Evolutionary conservation across 768 basidiomycete genomes (phyloP).

Genomic region (Lepiota venenata): DNA sequence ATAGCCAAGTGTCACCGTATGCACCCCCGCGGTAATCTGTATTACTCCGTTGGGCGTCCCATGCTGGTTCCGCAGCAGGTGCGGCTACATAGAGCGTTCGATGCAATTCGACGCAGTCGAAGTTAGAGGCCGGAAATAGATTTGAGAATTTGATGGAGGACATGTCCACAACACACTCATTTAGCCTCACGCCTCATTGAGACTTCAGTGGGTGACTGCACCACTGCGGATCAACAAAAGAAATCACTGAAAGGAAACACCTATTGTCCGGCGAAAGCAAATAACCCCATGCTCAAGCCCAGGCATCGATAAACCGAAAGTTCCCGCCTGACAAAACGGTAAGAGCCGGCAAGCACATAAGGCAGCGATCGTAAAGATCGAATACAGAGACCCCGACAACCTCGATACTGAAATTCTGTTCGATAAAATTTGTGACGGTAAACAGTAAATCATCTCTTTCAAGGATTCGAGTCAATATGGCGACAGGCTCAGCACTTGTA

Average conservation of each 20-base stretch:
- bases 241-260: not conserved
- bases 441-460: conserved; percentile 40
- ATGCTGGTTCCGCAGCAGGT: too few relatives aligned
- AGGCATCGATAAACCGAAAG: not conserved
- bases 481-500: conserved; percentile 26
- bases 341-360: not conserved
- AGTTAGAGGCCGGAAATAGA: too few relatives aligned
- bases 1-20: too few relatives aligned
- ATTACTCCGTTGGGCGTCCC: too few relatives aligned
- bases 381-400: not conserved
- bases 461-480: conserved; percentile 55
- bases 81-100: too few relatives aligned
- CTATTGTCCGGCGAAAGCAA: not conserved
- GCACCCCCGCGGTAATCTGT: too few relatives aligned
- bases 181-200: too few relatives aligned
- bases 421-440: conserved; percentile 22
- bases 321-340: not conserved
- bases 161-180: too few relatives aligned
- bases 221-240: too few relatives aligned
- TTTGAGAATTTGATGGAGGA: too few relatives aligned
- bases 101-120: too few relatives aligned
- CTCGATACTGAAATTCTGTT: conserved; percentile 6
- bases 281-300: not conserved
- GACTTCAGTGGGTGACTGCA: too few relatives aligned
- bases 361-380: not conserved